Evolutionary conservation across 805 yeast species (phyloP).

Genomic region (Grigorovia humatica): DNA sequence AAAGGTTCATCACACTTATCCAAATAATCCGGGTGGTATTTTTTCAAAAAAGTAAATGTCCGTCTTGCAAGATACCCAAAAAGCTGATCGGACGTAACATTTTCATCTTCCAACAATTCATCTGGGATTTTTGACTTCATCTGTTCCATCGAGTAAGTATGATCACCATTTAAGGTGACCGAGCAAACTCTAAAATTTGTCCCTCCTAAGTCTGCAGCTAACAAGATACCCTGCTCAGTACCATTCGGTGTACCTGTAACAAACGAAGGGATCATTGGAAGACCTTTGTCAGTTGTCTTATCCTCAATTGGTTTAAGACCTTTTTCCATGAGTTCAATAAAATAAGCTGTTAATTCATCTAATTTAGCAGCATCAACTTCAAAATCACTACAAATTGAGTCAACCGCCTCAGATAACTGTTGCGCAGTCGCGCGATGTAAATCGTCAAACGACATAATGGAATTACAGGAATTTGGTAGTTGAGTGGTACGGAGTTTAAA

Average conservation of each 20-base stretch:
- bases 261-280: slow-evolving; percentile 91
- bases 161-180: slow-evolving; percentile 62
- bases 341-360: slow-evolving; percentile 35
- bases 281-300: slow-evolving; percentile 32
- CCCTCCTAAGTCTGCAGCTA: slow-evolving; percentile 95
- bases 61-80: slow-evolving; percentile 68
- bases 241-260: slow-evolving; percentile 87
- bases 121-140: slow-evolving; percentile 70
- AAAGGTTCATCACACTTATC: slow-evolving; percentile 27
- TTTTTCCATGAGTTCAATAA: slow-evolving; percentile 48
- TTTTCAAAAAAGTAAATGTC: slow-evolving; percentile 50
- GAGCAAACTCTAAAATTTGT: slow-evolving; percentile 94
- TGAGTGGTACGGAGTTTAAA: background rate
- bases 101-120: slow-evolving; percentile 53
- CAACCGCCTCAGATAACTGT: slow-evolving; percentile 19
- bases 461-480: background rate
- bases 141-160: slow-evolving; percentile 66
- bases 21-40: slow-evolving; percentile 44
- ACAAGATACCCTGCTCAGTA: slow-evolving; percentile 64
- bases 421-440: slow-evolving; percentile 17
- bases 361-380: slow-evolving; percentile 18
- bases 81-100: slow-evolving; percentile 46
- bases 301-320: slow-evolving; percentile 35
- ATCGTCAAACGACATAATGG: slow-evolving; percentile 23
- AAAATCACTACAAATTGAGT: slow-evolving; percentile 21